Evolutionary conservation across 148 eudicot species (phyloP), one percentile per base, ranked within the genome.

Genomic region (Pouteria glomerata): DNA sequence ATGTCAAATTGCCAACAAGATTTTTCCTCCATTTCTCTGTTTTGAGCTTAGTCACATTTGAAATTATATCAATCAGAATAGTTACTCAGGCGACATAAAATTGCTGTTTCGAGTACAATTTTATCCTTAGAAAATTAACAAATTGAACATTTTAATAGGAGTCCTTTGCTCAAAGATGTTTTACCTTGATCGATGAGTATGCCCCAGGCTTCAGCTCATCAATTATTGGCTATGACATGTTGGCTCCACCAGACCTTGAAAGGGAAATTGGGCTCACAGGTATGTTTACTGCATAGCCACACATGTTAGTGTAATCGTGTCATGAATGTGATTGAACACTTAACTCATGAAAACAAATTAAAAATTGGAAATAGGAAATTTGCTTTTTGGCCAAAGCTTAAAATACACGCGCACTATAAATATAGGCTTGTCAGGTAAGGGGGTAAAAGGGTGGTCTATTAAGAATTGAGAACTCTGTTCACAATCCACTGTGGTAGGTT

Each of bases 201-300:
- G 96, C 96, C 66, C 97, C 97, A 10, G 97, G 97, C 70, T 96
- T 96, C 87, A 88, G 84, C 58, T 96, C 99, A 61, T 96, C 99
- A 48, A 69, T 96, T 62, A 75, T 96, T 78, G 95, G 88, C 73
- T 96, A 96, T 63, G 99, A 96, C 79, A 96, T 96, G 99, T 86
- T 96, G 81, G 84, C 99, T 80, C 97, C 99, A 37, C 99, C 99
- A 31, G 99, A 96, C 81, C 96, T 96, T 27, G 99, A 96, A 80
- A 85, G 85, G 77, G 86, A 77, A 74, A 74, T 92, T 74, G 96
- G 99, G 67, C 77, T 95, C 74, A 95, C 99, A 75, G 99, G 97
- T 95, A 74, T 41, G 34, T 50, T 31, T 73, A 24, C 7, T 47
- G 42, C 26, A 48, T n/a, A 29, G 21, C 66, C 51, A 13, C 52